Evolutionary conservation across 1,284 basidiomycete genomes (phyloP), one percentile per base, ranked within the genome.

Genomic region (Thelephora terrestris): DNA sequence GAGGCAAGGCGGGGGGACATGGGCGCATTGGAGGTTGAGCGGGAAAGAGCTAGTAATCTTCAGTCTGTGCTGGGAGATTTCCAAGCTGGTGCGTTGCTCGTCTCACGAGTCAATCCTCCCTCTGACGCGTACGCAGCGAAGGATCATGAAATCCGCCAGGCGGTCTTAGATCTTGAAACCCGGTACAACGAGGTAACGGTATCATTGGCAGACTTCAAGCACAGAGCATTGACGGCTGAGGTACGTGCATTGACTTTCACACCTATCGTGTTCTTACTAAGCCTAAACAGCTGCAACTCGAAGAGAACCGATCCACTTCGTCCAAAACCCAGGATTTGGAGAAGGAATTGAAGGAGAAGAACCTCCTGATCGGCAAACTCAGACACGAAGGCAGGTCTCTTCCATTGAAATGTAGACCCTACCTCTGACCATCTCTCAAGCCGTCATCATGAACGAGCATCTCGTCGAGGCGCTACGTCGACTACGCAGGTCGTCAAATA

Each of bases 381-480:
- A 77, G 94, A 46, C 94, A 99, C 61, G 94, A 98, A 76, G 84
- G 92, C 93, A 55, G 40, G 69, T 64, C 34, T n/a, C 4, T 43
- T 42, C 16, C 10, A 40, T 39, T 34, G 3, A 35, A 47, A 20
- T 49, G 27, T 27, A 20, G 27, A 25, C 27, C 39, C 47, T 45
- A 21, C 47, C 7, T 12, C 50, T 24, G 21, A 18, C 24, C 5
- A 36, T 48, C 35, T 29, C 55, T 6, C 29, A 5, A 94, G 92
- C 86, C 44, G 91, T 96, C 7, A 93, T 98, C 49, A 83, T 95
- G 61, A 98, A 99, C 59, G 95, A 99, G 61, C 95, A 99, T 60
- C 75, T 99, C 7, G 97, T 93, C 56, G 94, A 98, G 65, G 94
- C 96, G 0, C 76, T 99, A n/a, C 85, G 94, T 14, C 81, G 95